A percentile compares a stretch with the other conserved stretches of the same genome.
Evolutionary conservation across 495 filamentous ascomycete genomes (phyloP).

Genomic region (Penicillium bovifimosum): DNA sequence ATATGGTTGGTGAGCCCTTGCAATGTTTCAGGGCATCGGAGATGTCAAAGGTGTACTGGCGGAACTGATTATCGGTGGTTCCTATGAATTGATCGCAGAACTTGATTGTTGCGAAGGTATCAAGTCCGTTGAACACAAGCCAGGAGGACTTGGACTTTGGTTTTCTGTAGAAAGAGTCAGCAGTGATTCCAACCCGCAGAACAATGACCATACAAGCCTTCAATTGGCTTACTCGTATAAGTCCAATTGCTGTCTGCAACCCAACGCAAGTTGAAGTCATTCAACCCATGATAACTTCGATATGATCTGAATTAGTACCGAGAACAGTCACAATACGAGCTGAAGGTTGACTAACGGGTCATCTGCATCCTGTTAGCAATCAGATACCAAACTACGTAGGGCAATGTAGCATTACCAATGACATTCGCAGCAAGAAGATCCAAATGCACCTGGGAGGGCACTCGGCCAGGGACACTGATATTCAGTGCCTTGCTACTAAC

Average conservation of each 20-base stretch:
- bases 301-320: background rate
- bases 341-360: constrained; percentile 43
- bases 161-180: constrained; percentile 16
- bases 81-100: constrained; percentile 58
- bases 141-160: constrained; percentile 35
- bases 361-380: constrained; percentile 15
- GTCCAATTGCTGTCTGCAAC: constrained; percentile 57
- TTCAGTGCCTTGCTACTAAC: constrained; percentile 48
- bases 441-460: constrained; percentile 61
- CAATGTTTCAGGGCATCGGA: constrained; percentile 46
- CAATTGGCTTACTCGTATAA: constrained; percentile 50
- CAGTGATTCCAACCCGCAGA: background rate
- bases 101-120: constrained; percentile 58
- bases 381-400: background rate
- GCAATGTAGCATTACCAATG: too few relatives aligned
- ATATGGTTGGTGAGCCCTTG: constrained; percentile 34
- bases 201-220: constrained; percentile 35
- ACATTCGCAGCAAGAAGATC: constrained; percentile 51
- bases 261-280: constrained; percentile 61
- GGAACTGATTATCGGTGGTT: constrained; percentile 65
- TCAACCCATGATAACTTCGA: constrained; percentile 47
- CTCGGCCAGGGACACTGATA: constrained; percentile 50
- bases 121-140: constrained; percentile 60
- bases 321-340: constrained; percentile 14
- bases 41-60: constrained; percentile 65